Evolutionary conservation across 495 filamentous ascomycete species (phyloP), one percentile per base, ranked within the genome.

Genomic region (Tetracladium setigerum): DNA sequence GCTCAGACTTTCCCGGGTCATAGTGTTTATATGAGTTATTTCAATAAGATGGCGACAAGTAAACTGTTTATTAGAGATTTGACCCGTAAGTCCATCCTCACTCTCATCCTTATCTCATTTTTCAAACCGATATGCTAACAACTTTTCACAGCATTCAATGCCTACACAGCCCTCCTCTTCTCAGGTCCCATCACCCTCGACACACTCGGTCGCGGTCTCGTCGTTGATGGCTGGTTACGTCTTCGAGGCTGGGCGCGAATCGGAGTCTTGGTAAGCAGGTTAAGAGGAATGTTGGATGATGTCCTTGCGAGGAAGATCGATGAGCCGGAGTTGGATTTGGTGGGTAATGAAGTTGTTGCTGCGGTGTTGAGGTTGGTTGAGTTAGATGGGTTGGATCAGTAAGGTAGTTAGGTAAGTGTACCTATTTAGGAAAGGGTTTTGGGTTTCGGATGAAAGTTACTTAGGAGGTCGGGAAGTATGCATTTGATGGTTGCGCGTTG

Each of bases 211-310:
- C 75, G 91, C 7, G 92, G 94, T 4, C 68, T 98, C 2, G 67
- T 96, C 12, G 87, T 98, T 5, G 94, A 97, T 66, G 89, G 87
- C 34, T 96, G 94, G 94, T 64, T 97, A 31, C 73, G 86, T 27
- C 67, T 97, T 17, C 76, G 89, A 6, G 92, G 92, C 2, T 97
- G 94, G 92, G 94, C 94, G 2, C 72, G 94, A 16, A 90, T 98
- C 44, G 92, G 92, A 10, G 91, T 95, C 6, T 64, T 98, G 44
- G 85, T 96, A 11, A 86, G 83, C 12, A 72, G 89, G 41, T 63
- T 98, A 41, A 72, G 94, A 47, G 81, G 77, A 39, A 85, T 97
- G 81, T 70, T 98, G 12, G 94, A 98, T 62, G 77, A 81, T 55
- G 71, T 92, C 32, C 75, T 98, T 49, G 81, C 82, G 50, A 62